Evolutionary conservation across 78 protist genomes (phyloP).

Genomic region (Polysphondylium violaceum): DNA sequence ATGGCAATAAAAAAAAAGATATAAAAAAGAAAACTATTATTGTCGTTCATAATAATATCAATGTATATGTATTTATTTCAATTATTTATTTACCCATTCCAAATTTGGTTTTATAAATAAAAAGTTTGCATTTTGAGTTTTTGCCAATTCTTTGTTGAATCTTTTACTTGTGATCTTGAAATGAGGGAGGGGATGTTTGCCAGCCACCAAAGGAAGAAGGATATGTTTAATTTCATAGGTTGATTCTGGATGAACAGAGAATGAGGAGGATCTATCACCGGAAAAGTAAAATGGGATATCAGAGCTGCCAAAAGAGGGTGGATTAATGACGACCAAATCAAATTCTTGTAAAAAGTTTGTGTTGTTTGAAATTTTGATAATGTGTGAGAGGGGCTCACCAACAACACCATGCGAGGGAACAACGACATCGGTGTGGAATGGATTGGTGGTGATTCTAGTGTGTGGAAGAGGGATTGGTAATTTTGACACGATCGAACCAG

Average conservation of each 20-base stretch:
- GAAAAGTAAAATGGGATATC: slow-evolving; percentile 62
- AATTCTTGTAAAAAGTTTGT: slow-evolving; percentile 69
- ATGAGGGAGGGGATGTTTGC: slow-evolving; percentile 67
- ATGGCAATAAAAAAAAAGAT: no score
- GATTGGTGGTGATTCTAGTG: slow-evolving; percentile 33
- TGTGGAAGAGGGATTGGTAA: slow-evolving; percentile 51
- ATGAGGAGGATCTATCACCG: slow-evolving; percentile 42
- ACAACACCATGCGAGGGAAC: slow-evolving; percentile 52
- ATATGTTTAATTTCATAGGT: slow-evolving; percentile 66
- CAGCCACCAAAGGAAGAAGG: slow-evolving; percentile 65
- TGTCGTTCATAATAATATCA: neutral
- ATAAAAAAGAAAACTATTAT: no score
- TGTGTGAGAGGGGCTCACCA: slow-evolving; percentile 31
- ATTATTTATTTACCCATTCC: slow-evolving; percentile 12
- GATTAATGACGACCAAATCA: slow-evolving; percentile 47
- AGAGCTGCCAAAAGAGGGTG: slow-evolving; percentile 45
- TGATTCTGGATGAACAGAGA: slow-evolving; percentile 63
- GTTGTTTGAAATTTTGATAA: slow-evolving; percentile 36
- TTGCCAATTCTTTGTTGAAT: slow-evolving; percentile 71
- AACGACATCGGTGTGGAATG: slow-evolving; percentile 22
- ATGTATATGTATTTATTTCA: neutral
- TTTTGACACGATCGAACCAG: neutral
- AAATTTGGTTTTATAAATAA: slow-evolving; percentile 70
- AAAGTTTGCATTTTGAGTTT: slow-evolving; percentile 53
- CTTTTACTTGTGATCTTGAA: slow-evolving; percentile 53